phyloP scores from a whole-genome alignment of 257 asterid genomes.

The Solanum rostratum region DNA sequence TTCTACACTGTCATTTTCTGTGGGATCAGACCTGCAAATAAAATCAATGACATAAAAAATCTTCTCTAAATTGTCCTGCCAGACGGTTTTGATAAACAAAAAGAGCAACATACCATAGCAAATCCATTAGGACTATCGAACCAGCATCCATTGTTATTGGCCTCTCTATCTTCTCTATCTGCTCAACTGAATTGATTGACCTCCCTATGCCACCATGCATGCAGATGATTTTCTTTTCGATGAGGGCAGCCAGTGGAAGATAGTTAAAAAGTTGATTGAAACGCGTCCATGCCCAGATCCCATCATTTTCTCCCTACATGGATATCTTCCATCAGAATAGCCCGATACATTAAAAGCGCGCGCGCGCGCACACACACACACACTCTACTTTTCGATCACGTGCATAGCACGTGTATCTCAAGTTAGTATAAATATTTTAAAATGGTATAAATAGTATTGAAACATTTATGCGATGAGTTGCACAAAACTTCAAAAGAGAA shows the following conservation, averaged over 20 bases:
- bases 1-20: constrained; percentile 93
- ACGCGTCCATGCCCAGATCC: constrained; percentile 99
- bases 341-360: not conserved
- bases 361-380: not conserved
- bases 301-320: constrained; percentile 91
- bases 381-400: too few relatives aligned
- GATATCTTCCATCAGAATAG: constrained; percentile 17
- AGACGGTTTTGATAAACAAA: not conserved
- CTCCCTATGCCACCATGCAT: constrained; percentile 99
- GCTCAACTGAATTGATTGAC: constrained; percentile 85
- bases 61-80: not conserved
- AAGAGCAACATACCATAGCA: constrained; percentile 55
- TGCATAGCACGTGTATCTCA: too few relatives aligned
- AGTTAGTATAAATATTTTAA: too few relatives aligned
- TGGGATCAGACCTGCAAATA: constrained; percentile 90
- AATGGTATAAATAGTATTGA: too few relatives aligned
- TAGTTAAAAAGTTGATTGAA: constrained; percentile 89
- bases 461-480: too few relatives aligned
- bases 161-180: constrained; percentile 95
- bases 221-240: constrained; percentile 96
- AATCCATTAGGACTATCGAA: constrained; percentile 88
- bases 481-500: too few relatives aligned
- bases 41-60: not conserved
- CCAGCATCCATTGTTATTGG: constrained; percentile 99
- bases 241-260: constrained; percentile 96